These are phyloP conservation scores for Chaetomium fimeti DNA, from an alignment of 495 filamentous ascomycete genomes.

Conservation along the genomic window DNA sequence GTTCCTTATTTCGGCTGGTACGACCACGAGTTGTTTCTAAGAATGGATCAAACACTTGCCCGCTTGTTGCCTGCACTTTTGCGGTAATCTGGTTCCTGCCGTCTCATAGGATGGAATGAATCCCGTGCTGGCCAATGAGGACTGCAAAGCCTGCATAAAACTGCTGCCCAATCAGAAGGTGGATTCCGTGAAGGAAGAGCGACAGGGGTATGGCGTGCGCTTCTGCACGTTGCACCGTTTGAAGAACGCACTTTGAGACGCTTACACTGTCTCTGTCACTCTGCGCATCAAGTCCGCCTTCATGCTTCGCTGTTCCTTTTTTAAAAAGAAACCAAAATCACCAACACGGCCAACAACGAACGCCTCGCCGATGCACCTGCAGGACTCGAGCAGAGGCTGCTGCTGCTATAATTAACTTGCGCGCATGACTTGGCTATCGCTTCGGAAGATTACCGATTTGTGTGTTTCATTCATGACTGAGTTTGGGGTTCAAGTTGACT, in stretches of 20 bases:
- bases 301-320: background rate
- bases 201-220: slow-evolving; percentile 17
- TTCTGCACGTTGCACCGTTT: background rate
- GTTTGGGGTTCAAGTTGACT: background rate
- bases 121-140: slow-evolving; percentile 1
- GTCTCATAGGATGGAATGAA: slow-evolving; percentile 5
- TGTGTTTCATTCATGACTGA: slow-evolving; percentile 6
- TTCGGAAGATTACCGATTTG: slow-evolving; percentile 22
- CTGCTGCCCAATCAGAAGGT: background rate
- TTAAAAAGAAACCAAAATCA: background rate
- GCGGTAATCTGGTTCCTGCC: background rate
- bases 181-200: background rate
- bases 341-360: slow-evolving; percentile 8
- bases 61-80: slow-evolving; percentile 1
- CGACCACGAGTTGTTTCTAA: slow-evolving; percentile 18
- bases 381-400: background rate
- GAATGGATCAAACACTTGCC: slow-evolving; percentile 22
- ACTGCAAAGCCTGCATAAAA: background rate
- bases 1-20: background rate
- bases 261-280: background rate
- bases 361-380: background rate
- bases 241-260: background rate
- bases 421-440: background rate
- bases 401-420: slow-evolving; percentile 16
- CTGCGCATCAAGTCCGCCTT: background rate